Percentiles rank a stretch among this genome's conserved stretches.
Conservation (phyloP, 257 asterid genomes). For the Oldenlandia corymbosa region DNA sequence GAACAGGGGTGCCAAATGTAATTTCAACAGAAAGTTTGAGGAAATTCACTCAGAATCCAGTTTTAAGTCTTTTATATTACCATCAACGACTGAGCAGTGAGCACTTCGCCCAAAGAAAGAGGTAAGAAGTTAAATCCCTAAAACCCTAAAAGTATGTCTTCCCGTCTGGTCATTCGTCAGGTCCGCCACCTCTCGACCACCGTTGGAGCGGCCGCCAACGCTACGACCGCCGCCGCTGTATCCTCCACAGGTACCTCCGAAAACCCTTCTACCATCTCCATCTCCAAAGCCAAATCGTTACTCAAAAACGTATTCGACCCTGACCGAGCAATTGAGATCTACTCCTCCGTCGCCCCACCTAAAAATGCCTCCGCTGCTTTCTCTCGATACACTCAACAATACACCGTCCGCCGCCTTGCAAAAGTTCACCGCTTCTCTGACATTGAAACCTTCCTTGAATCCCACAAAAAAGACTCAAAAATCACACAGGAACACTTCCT, state of each 20-base stretch:
- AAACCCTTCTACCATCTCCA: slow-evolving; percentile 23
- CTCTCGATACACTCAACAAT: slow-evolving; percentile 63
- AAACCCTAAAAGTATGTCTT: slow-evolving; percentile 30
- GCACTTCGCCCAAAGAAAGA: too few species aligned
- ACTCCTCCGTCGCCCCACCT: slow-evolving; percentile 52
- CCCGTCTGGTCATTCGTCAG: slow-evolving; percentile 40
- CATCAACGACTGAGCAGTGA: too few species aligned
- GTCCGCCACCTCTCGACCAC: slow-evolving; percentile 56
- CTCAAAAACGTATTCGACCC: slow-evolving; percentile 49
- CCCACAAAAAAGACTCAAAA: slow-evolving; percentile 60
- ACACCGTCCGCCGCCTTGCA: slow-evolving; percentile 67
- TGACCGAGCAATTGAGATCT: slow-evolving; percentile 64
- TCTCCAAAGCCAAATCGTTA: slow-evolving; percentile 47
- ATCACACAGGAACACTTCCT: slow-evolving; percentile 65
- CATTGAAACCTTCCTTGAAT: slow-evolving; percentile 57
- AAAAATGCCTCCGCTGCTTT: slow-evolving; percentile 39
- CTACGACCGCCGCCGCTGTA: slow-evolving; percentile 28
- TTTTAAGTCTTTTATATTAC: too few species aligned
- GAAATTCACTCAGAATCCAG: too few species aligned
- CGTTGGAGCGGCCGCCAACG: slow-evolving; percentile 6
- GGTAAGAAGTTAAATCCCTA: slow-evolving; percentile 1
- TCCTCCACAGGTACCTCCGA: slow-evolving; percentile 8
- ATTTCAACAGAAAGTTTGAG: too few species aligned
- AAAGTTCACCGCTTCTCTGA: slow-evolving; percentile 62
- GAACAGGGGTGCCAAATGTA: too few species aligned